phyloP scores from a whole-genome alignment of 2,329 filamentous ascomycete species.

The Penicillium sp. region DNA sequence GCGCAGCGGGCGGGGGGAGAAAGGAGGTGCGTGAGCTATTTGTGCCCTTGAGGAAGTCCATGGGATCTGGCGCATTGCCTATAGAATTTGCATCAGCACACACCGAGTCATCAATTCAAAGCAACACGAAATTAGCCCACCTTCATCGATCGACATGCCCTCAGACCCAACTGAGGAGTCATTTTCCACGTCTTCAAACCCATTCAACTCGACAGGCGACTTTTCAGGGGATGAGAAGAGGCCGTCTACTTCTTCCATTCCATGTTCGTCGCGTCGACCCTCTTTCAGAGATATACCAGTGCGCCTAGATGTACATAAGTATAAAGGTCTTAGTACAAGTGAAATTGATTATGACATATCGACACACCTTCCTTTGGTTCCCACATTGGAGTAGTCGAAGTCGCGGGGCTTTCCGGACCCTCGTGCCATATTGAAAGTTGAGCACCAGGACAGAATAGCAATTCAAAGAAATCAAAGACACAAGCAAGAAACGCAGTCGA shows the following conservation, averaged over 20 bases:
- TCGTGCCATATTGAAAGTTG: conserved; percentile 38
- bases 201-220: conserved; percentile 43
- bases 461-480: not conserved
- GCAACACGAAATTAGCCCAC: conserved; percentile 42
- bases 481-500: not conserved
- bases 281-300: conserved; percentile 82
- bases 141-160: conserved; percentile 63
- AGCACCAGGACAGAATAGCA: conserved; percentile 11
- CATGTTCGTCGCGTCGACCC: conserved; percentile 82
- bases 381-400: conserved; percentile 49
- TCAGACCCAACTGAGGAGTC: conserved; percentile 54
- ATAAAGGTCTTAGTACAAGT: conserved; percentile 1
- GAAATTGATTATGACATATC: conserved; percentile 1
- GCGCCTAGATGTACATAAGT: conserved; percentile 59
- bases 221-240: conserved; percentile 86
- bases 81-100: conserved; percentile 10
- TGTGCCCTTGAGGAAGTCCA: conserved; percentile 40
- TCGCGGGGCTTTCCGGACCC: conserved; percentile 44
- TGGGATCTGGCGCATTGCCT: conserved; percentile 44
- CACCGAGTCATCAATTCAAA: not conserved
- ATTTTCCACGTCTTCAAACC: conserved; percentile 33
- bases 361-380: conserved; percentile 47
- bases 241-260: conserved; percentile 81
- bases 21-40: conserved; percentile 36
- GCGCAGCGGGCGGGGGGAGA: conserved; percentile 41